phyloP scores from a whole-genome alignment of 306 rosid genomes.

The Dalbergia cochinchinensis region DNA sequence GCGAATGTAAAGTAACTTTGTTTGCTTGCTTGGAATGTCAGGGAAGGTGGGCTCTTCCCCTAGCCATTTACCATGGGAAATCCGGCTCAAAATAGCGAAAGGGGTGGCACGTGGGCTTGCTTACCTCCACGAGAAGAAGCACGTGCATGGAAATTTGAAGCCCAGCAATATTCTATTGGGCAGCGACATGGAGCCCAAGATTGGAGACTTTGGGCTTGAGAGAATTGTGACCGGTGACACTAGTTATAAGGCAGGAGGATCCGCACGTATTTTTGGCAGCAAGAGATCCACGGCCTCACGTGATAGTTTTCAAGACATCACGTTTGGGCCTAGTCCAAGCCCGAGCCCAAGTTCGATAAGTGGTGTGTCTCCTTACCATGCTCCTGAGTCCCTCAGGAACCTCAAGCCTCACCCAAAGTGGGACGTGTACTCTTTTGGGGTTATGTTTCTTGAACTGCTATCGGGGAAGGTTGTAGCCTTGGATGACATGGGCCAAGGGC shows the following conservation, averaged over 20 bases:
- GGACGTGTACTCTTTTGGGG: conserved; percentile 95
- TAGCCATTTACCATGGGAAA: conserved; percentile 95
- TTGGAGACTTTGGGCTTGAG: conserved; percentile 95
- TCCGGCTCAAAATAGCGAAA: conserved; percentile 80
- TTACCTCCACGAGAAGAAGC: conserved; percentile 96
- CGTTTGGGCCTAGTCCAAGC: conserved; percentile 81
- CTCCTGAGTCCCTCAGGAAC: conserved; percentile 85
- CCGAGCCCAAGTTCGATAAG: conserved; percentile 84
- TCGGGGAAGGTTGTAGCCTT: conserved; percentile 82
- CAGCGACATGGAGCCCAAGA: conserved; percentile 79
- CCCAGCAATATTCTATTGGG: conserved; percentile 87
- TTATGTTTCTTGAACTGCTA: conserved; percentile 77
- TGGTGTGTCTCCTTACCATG: conserved; percentile 75
- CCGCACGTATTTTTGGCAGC: conserved; percentile 88
- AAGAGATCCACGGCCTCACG: conserved; percentile 82
- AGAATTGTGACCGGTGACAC: conserved; percentile 70
- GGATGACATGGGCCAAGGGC: conserved; percentile 80
- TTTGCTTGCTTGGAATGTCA: conserved; percentile 45
- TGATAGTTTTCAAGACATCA: conserved; percentile 71
- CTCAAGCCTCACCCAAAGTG: conserved; percentile 86
- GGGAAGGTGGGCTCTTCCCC: conserved; percentile 96
- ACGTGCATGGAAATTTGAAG: conserved; percentile 91
- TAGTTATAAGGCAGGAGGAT: conserved; percentile 66
- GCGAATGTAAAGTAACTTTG: background rate
- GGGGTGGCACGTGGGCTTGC: conserved; percentile 95